Conservation (phyloP, 345 rosid genomes). For the Citrus inodora region DNA sequence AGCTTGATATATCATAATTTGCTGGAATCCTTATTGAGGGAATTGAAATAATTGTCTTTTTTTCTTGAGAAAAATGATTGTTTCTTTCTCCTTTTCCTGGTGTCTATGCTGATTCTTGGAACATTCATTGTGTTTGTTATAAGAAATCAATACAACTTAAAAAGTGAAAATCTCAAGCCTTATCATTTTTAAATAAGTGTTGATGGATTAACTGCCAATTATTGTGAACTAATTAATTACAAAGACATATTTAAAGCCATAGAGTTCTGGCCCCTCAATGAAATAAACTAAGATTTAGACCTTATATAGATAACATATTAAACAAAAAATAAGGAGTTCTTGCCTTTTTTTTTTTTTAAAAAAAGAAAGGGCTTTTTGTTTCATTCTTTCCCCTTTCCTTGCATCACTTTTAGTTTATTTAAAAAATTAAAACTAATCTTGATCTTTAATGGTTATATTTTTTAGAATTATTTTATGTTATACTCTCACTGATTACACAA, state of each 20-base stretch:
- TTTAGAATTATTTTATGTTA: too few species aligned
- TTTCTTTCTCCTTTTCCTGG: not conserved
- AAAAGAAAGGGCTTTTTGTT: too few species aligned
- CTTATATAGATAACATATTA: not conserved
- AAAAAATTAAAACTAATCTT: too few species aligned
- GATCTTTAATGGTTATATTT: too few species aligned
- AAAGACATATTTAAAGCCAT: not conserved
- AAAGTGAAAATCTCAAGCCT: not conserved
- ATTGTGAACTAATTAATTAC: not conserved
- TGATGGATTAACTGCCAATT: not conserved
- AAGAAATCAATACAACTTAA: not conserved
- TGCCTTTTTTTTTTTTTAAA: too few species aligned
- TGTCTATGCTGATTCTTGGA: not conserved
- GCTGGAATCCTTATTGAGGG: not conserved
- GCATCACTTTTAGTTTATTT: too few species aligned
- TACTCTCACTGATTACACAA: too few species aligned
- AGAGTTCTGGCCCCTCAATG: not conserved
- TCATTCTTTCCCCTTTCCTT: too few species aligned
- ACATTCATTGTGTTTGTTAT: not conserved
- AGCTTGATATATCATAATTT: not conserved
- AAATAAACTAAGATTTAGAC: not conserved
- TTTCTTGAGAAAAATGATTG: not conserved
- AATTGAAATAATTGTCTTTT: not conserved
- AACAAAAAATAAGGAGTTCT: too few species aligned
- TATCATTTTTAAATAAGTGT: not conserved